Evolutionary conservation across 257 asterid species (phyloP).

Genomic region (Nicotiana tomentosiformis): DNA sequence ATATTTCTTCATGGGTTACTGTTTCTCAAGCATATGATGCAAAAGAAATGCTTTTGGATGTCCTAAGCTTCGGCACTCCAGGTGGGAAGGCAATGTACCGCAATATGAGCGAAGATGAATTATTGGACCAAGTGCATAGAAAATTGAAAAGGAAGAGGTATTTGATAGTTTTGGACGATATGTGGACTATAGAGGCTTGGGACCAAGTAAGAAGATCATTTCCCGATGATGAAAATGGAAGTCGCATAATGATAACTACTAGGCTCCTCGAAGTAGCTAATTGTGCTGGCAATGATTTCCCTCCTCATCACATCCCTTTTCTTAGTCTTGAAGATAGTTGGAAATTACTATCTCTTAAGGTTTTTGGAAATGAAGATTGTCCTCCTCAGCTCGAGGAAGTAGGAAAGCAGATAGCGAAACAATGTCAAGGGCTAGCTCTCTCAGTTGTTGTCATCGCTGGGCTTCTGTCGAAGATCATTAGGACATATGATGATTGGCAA

Average conservation of each 20-base stretch:
- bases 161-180: slow-evolving; percentile 20
- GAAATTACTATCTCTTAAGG: neutral
- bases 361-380: neutral
- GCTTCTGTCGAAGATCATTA: neutral
- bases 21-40: slow-evolving; percentile 6
- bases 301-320: slow-evolving; percentile 5
- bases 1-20: slow-evolving; percentile 6
- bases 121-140: neutral
- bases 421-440: neutral
- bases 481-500: neutral
- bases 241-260: slow-evolving; percentile 24
- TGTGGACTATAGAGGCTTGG: slow-evolving; percentile 14
- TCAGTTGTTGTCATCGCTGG: slow-evolving; percentile 10
- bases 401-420: slow-evolving; percentile 6
- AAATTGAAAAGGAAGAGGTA: neutral
- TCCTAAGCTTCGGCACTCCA: neutral
- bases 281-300: neutral
- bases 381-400: neutral
- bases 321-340: slow-evolving; percentile 1
- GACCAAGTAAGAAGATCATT: neutral
- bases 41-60: neutral
- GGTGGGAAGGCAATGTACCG: neutral
- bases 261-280: neutral
- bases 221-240: slow-evolving; percentile 15
- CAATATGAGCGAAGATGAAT: neutral